phyloP scores from a whole-genome alignment of 1,139 yeast genomes.

The Hanseniaspora sp. region DNA sequence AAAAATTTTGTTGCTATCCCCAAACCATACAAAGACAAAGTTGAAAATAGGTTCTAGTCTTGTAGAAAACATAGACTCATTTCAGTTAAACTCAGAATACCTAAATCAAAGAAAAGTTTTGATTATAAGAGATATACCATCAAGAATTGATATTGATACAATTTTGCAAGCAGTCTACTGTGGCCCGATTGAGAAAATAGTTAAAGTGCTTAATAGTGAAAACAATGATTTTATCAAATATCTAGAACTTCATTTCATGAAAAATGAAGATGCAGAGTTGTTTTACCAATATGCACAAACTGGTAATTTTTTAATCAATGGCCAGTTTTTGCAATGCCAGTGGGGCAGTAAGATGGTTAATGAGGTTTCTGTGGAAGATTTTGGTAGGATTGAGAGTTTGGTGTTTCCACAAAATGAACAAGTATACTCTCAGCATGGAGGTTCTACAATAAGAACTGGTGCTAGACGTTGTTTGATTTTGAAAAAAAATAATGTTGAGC shows the following conservation, averaged over 20 bases:
- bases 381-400: constrained; percentile 8
- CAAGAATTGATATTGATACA: constrained; percentile 38
- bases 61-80: neutral
- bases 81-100: constrained; percentile 2
- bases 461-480: constrained; percentile 36
- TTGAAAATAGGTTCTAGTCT: neutral
- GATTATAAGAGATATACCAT: constrained; percentile 33
- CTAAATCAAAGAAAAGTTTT: constrained; percentile 22
- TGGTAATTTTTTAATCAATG: constrained; percentile 54
- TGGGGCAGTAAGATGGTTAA: constrained; percentile 26
- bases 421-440: constrained; percentile 16
- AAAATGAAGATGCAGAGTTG: constrained; percentile 42
- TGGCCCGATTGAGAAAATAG: constrained; percentile 58
- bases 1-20: neutral
- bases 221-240: constrained; percentile 17
- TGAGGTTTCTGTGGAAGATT: constrained; percentile 11
- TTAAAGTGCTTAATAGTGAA: constrained; percentile 20
- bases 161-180: constrained; percentile 54
- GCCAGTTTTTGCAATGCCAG: constrained; percentile 36
- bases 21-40: neutral
- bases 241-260: constrained; percentile 46
- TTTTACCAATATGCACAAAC: constrained; percentile 47
- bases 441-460: constrained; percentile 23
- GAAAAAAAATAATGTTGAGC: constrained; percentile 26
- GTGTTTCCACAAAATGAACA: constrained; percentile 16